Percentiles rank a stretch among this genome's conserved stretches.
Conservation (phyloP, 331 rosid species). For the Quercus phellos region DNA sequence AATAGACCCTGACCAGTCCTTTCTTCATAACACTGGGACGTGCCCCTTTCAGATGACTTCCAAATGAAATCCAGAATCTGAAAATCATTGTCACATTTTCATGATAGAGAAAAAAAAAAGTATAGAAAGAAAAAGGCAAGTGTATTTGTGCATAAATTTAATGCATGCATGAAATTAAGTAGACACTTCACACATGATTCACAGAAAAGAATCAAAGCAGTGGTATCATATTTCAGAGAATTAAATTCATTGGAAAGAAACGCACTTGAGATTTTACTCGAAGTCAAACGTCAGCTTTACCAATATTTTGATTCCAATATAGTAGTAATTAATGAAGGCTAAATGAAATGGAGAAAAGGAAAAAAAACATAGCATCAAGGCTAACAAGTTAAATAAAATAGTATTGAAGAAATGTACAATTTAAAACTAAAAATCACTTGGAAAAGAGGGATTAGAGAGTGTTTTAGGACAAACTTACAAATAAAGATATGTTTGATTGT, state of each 20-base stretch:
- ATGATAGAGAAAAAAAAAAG: not conserved
- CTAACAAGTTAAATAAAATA: too few relatives aligned
- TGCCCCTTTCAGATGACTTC: constrained; percentile 10
- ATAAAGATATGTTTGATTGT: not conserved
- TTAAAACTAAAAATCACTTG: not conserved
- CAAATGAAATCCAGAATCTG: constrained; percentile 13
- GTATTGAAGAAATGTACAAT: not conserved
- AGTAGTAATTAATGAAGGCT: not conserved
- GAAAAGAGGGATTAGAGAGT: not conserved
- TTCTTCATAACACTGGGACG: constrained; percentile 22
- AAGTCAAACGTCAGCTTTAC: not conserved
- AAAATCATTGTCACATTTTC: not conserved
- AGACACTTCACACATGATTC: not conserved
- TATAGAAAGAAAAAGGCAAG: not conserved
- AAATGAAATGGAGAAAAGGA: not conserved
- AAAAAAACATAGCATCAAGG: not conserved
- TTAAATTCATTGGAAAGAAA: not conserved
- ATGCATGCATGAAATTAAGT: constrained; percentile 25
- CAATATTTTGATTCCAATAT: not conserved
- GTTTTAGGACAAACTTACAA: not conserved
- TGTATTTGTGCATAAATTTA: not conserved
- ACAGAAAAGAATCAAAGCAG: constrained; percentile 14
- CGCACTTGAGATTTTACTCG: not conserved
- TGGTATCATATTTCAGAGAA: not conserved
- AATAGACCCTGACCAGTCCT: constrained; percentile 16